Conservation (phyloP, 2,329 filamentous ascomycete species). For the Monosporascus cannonballus region DNA sequence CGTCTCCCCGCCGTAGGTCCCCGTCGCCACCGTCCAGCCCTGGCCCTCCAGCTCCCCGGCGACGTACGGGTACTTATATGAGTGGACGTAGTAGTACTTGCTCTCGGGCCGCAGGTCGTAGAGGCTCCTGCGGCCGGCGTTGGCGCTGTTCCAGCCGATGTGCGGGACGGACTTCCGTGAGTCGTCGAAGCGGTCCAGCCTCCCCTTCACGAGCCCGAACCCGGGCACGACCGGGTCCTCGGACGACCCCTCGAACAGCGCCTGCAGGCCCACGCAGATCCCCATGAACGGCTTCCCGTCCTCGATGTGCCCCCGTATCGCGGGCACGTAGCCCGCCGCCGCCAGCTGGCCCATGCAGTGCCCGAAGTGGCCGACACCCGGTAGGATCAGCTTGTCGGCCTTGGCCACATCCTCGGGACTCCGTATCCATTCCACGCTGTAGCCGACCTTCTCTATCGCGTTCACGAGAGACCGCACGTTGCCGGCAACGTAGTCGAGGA, state of each 20-base stretch:
- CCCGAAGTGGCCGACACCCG: conserved; percentile 95
- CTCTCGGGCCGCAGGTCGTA: conserved; percentile 75
- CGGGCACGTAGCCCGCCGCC: conserved; percentile 75
- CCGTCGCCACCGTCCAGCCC: conserved; percentile 91
- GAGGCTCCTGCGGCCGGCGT: conserved; percentile 51
- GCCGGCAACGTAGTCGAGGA: conserved; percentile 87
- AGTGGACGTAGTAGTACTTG: conserved; percentile 99
- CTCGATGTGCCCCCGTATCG: conserved; percentile 75
- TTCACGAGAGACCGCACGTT: conserved; percentile 96
- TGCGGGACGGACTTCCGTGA: conserved; percentile 86
- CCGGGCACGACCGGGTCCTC: conserved; percentile 70
- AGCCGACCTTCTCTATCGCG: conserved; percentile 93
- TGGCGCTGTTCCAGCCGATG: conserved; percentile 96
- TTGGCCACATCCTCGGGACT: conserved; percentile 76
- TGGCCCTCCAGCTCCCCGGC: conserved; percentile 67
- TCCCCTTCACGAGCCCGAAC: conserved; percentile 66
- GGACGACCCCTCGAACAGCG: conserved; percentile 77
- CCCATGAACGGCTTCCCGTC: conserved; percentile 97
- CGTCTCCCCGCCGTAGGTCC: conserved; percentile 77
- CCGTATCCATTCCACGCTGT: conserved; percentile 86
- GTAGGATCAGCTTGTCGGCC: conserved; percentile 92
- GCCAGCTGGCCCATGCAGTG: conserved; percentile 86
- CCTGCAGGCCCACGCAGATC: conserved; percentile 92
- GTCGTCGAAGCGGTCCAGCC: conserved; percentile 71
- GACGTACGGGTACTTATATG: conserved; percentile 76